Conservation (phyloP, 2,329 filamentous ascomycete species). For the Scedosporium apiospermum region DNA sequence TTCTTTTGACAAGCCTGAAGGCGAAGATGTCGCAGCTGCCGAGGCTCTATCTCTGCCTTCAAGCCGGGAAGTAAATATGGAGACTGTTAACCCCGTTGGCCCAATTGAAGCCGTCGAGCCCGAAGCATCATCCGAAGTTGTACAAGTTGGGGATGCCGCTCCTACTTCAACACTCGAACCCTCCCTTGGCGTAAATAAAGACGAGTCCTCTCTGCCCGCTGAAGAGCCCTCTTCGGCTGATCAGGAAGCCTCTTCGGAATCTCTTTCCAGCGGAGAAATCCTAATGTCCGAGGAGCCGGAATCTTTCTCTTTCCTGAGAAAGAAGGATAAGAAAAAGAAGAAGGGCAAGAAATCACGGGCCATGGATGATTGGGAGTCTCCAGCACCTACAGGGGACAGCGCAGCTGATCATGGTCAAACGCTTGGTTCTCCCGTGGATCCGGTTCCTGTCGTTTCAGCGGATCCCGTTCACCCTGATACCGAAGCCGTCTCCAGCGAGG, state of each 20-base stretch:
- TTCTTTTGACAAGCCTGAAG: neutral
- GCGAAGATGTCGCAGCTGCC: neutral
- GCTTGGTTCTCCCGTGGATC: neutral
- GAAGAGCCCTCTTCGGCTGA: neutral
- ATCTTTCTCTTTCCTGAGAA: slow-evolving; percentile 1
- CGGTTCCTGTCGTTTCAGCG: neutral
- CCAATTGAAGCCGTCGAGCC: neutral
- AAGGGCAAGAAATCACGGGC: slow-evolving; percentile 15
- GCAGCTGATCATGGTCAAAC: neutral
- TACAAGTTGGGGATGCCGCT: too few species aligned
- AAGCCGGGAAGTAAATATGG: neutral
- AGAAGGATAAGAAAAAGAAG: slow-evolving; percentile 20
- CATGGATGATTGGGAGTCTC: neutral
- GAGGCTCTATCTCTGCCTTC: neutral
- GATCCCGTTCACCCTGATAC: neutral
- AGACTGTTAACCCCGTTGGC: neutral
- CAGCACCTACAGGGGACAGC: neutral
- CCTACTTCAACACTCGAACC: too few species aligned
- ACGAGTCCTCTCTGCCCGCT: neutral
- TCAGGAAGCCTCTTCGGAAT: neutral
- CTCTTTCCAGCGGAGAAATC: too few species aligned
- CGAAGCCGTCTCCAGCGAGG: slow-evolving; percentile 5
- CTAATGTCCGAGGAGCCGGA: neutral
- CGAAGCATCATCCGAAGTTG: neutral
- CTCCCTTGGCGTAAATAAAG: too few species aligned